Base-by-base conservation (phyloP, 768 basidiomycete species). In the Tylopilus vinaceipallidus region DNA sequence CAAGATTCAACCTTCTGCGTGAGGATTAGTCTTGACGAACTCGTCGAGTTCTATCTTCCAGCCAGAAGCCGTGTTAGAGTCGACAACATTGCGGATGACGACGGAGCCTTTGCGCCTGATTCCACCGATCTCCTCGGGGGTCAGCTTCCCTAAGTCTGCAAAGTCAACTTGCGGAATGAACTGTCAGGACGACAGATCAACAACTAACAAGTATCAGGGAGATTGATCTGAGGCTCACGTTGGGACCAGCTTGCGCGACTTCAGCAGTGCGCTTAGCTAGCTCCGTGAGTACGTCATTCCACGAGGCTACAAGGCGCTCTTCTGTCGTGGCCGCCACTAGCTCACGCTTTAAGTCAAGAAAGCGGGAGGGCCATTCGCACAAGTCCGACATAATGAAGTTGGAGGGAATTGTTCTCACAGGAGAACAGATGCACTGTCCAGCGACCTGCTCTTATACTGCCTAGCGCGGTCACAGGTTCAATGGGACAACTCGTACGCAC, bases 151-250 rank as follows among this genome's bases (percentile, higher is more conserved):
- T 14, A 88, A 67, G 38, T 83, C 76, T 4, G 71, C 59, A 59
- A 84, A 84, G 16, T 78, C 69, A 42, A 88, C 76, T 63, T 81
- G 79, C 4, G 86, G 84, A 33, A 88, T 73, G 55, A 74, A 78
- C 84, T 86, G 39, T 49, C 23, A 20, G 16, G 46, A 22, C 7
- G 22, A 27, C 20, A 9, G n/a, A n/a, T n/a, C n/a, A n/a, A n/a
- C n/a, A n/a, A n/a, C n/a, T n/a, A n/a, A n/a, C n/a, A n/a, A n/a
- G n/a, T n/a, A n/a, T n/a, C n/a, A n/a, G n/a, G n/a, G n/a, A n/a
- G n/a, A 22, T 32, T 10, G 3, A 35, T 1, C 23, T 33, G 22
- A 45, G 24, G 6, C 77, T 47, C 56, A 83, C 85, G 39, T 79
- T 69, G 0, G 78, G 65, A 3, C 82, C 82, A 50, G 71, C 63